Evolutionary conservation across 164 flowering plant genomes (phyloP).

Genomic region (Saururus chinensis): DNA sequence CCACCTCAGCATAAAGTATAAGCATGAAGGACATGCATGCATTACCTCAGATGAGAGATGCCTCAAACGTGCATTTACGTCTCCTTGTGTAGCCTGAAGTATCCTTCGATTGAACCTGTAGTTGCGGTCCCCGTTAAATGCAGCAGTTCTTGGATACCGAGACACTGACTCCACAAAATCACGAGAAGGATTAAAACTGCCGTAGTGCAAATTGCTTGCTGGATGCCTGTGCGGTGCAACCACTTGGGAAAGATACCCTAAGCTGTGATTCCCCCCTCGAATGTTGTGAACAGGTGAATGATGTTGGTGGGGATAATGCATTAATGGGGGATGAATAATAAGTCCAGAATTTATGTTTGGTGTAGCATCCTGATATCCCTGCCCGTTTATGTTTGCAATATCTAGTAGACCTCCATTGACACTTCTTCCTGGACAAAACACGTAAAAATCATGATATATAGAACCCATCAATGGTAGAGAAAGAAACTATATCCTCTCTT

Average conservation of each 20-base stretch:
- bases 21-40: not conserved
- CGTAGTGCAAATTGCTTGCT: conserved; percentile 15
- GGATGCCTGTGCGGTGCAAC: conserved; percentile 29
- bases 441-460: not conserved
- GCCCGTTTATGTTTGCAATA: conserved; percentile 22
- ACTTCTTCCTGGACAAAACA: conserved; percentile 23
- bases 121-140: conserved; percentile 37
- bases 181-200: conserved; percentile 19
- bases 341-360: conserved; percentile 26
- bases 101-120: conserved; percentile 34
- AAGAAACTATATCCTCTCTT: not conserved
- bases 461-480: no score
- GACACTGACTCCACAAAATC: conserved; percentile 28
- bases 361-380: conserved; percentile 32
- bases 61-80: conserved; percentile 29
- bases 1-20: not conserved
- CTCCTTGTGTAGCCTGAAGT: conserved; percentile 31
- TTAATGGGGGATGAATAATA: conserved; percentile 32
- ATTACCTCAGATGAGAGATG: conserved; percentile 54
- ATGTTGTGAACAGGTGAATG: conserved; percentile 34
- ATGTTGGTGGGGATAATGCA: conserved; percentile 17
- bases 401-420: conserved; percentile 39
- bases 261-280: conserved; percentile 22
- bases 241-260: conserved; percentile 31
- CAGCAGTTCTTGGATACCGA: conserved; percentile 31